phyloP scores from a whole-genome alignment of 306 rosid species.

The Cicer judaicum region DNA sequence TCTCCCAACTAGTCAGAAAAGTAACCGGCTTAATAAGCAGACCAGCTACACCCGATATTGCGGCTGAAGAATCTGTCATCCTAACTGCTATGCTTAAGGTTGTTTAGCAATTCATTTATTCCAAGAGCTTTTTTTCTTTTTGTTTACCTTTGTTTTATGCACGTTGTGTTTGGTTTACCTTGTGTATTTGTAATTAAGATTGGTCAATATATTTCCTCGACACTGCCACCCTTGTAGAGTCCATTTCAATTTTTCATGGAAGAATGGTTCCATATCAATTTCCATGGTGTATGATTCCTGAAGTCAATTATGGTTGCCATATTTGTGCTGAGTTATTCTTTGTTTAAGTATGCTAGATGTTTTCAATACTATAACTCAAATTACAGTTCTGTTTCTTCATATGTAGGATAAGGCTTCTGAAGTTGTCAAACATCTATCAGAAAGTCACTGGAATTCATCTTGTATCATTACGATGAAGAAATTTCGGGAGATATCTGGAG shows the following conservation, averaged over 20 bases:
- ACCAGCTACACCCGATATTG: conserved; percentile 43
- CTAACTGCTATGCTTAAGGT: conserved; percentile 69
- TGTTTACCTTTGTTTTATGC: not conserved
- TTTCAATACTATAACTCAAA: conserved; percentile 21
- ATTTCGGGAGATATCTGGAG: conserved; percentile 76
- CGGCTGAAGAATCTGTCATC: conserved; percentile 55
- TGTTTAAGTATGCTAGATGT: conserved; percentile 23
- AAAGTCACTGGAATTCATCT: conserved; percentile 73
- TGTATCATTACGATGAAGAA: conserved; percentile 70
- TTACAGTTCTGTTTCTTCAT: conserved; percentile 37
- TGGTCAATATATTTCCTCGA: not conserved
- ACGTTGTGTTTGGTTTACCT: not conserved
- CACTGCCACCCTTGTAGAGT: not conserved
- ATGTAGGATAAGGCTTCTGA: conserved; percentile 71
- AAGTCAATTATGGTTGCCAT: conserved; percentile 33
- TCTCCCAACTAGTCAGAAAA: conserved; percentile 57
- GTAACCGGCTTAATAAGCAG: conserved; percentile 51
- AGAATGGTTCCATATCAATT: not conserved
- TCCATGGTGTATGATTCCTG: conserved; percentile 11
- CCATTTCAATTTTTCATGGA: not conserved
- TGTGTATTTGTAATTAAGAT: conserved; percentile 17
- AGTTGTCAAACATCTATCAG: conserved; percentile 62
- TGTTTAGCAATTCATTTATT: conserved; percentile 14
- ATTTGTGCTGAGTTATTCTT: conserved; percentile 7
- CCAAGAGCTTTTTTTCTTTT: not conserved